These are phyloP conservation scores for Vitis rotundifolia DNA, from an alignment of 164 flowering plant species.

Conservation along the genomic window DNA sequence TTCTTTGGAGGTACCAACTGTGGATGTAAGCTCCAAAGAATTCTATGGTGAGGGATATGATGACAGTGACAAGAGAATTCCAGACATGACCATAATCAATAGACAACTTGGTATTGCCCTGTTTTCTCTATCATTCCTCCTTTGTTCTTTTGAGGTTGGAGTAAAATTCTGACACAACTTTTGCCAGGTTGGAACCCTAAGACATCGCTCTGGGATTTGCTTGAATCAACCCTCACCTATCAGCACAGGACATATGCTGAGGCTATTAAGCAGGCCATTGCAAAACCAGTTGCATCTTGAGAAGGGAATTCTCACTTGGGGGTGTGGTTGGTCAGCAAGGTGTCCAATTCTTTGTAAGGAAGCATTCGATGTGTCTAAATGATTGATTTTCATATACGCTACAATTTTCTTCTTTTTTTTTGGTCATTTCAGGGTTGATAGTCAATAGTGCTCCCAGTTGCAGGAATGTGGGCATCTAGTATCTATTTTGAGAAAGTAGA, in stretches of 20 bases:
- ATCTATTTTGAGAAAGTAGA: too few species aligned
- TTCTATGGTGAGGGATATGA: conserved; percentile 98
- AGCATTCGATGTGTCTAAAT: background rate
- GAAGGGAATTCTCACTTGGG: conserved; percentile 6
- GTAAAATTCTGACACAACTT: background rate
- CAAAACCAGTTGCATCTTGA: conserved; percentile 66
- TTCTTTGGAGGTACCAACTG: conserved; percentile 63
- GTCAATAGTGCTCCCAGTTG: conserved; percentile 1
- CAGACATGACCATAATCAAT: conserved; percentile 96
- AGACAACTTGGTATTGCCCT: conserved; percentile 74
- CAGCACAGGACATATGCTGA: conserved; percentile 95
- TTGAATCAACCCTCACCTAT: conserved; percentile 91
- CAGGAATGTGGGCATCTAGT: too few species aligned
- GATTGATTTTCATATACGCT: conserved; percentile 5
- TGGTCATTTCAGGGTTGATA: background rate
- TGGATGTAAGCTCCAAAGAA: conserved; percentile 92
- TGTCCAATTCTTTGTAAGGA: conserved; percentile 13
- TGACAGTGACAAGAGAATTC: conserved; percentile 93
- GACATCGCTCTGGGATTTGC: conserved; percentile 96
- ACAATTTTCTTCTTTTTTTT: conserved; percentile 7
- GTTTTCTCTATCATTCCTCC: background rate
- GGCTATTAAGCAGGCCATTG: conserved; percentile 71
- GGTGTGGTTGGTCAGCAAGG: conserved; percentile 3
- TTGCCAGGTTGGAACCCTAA: conserved; percentile 90
- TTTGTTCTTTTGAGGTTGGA: background rate